Conservation (phyloP, 2,329 filamentous ascomycete species). For the Ophiostoma sp. region DNA sequence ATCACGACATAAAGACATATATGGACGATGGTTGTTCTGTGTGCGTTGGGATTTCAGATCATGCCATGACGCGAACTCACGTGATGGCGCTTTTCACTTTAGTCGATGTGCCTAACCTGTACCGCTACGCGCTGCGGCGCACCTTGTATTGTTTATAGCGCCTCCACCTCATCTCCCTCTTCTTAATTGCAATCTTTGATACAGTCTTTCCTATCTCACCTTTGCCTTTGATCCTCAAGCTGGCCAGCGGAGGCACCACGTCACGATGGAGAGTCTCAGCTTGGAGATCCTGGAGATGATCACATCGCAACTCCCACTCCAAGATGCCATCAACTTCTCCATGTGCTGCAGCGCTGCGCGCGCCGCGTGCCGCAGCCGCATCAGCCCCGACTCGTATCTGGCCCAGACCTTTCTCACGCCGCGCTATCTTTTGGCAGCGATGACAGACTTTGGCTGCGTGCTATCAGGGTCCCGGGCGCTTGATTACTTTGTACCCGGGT, state of each 20-base stretch:
- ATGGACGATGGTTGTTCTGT: too few species aligned
- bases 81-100: too few species aligned
- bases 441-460: slow-evolving; percentile 25
- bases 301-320: slow-evolving; percentile 17
- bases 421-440: slow-evolving; percentile 22
- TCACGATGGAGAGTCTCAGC: slow-evolving; percentile 24
- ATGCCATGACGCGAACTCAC: too few species aligned
- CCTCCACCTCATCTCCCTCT: background rate
- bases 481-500: slow-evolving; percentile 26
- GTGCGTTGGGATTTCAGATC: too few species aligned
- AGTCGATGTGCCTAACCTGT: too few species aligned
- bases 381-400: slow-evolving; percentile 23
- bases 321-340: slow-evolving; percentile 17
- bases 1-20: too few species aligned
- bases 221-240: background rate
- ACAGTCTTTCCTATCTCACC: background rate
- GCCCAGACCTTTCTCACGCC: slow-evolving; percentile 18
- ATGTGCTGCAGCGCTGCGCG: slow-evolving; percentile 2
- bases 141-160: too few species aligned
- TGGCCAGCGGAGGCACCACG: background rate
- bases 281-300: slow-evolving; percentile 24
- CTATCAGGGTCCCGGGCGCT: slow-evolving; percentile 25
- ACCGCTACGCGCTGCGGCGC: too few species aligned
- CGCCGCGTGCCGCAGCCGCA: slow-evolving; percentile 16
- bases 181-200: background rate